phyloP scores from a whole-genome alignment of 176 grass and related monocot species.

The Phyllostachys edulis region DNA sequence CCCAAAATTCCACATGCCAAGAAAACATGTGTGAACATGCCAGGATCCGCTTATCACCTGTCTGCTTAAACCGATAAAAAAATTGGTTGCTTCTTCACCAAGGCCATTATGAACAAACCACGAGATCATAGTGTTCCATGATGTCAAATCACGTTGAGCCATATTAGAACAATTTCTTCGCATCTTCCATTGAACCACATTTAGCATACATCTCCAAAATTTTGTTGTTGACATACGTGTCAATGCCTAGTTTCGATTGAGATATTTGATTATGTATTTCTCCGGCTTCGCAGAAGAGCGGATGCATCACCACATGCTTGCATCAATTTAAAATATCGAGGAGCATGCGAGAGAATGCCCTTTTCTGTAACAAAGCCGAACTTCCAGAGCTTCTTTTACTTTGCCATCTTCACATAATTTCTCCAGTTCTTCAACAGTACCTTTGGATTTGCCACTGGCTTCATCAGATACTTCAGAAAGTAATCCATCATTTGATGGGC shows the following conservation, averaged over 20 bases:
- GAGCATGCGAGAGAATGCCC: conserved; percentile 40
- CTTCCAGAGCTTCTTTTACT: conserved; percentile 75
- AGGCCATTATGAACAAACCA: conserved; percentile 74
- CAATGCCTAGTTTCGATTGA: conserved; percentile 40
- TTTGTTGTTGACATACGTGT: conserved; percentile 66
- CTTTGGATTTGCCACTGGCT: conserved; percentile 32
- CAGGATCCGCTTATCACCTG: conserved; percentile 53
- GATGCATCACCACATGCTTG: conserved; percentile 68
- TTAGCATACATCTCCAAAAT: conserved; percentile 87
- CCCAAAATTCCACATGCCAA: conserved; percentile 74
- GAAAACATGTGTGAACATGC: conserved; percentile 69
- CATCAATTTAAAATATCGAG: conserved; percentile 60
- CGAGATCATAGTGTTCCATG: conserved; percentile 81
- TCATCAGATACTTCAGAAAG: conserved; percentile 38
- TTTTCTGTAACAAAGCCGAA: conserved; percentile 49
- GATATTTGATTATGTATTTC: conserved; percentile 55
- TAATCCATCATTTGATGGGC: conserved; percentile 21
- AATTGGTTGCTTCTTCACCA: conserved; percentile 82
- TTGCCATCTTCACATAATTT: conserved; percentile 72
- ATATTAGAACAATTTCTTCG: conserved; percentile 71
- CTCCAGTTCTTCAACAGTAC: conserved; percentile 81
- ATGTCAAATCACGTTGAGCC: conserved; percentile 59
- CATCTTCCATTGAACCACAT: conserved; percentile 79
- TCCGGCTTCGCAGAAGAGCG: conserved; percentile 65
- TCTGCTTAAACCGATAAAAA: conserved; percentile 63